phyloP scores from a whole-genome alignment of 371 early-diverging fungal species.

The Umbelopsis sp. region DNA sequence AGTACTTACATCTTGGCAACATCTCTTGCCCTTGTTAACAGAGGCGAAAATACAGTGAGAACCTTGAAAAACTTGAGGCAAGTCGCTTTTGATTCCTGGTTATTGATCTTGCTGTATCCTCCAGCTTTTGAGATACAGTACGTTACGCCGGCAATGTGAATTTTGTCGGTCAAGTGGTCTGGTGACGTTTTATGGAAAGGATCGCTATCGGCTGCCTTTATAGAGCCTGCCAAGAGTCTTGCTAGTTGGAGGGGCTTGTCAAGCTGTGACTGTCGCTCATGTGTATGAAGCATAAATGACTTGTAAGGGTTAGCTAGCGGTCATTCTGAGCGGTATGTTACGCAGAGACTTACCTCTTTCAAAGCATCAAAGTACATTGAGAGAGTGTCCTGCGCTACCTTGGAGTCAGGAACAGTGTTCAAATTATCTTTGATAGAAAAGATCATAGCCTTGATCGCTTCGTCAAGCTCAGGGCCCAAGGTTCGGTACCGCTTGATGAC shows the following conservation, averaged over 20 bases:
- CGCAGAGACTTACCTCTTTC: conserved; percentile 37
- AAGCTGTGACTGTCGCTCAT: conserved; percentile 29
- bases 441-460: conserved; percentile 52
- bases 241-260: conserved; percentile 43
- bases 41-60: conserved; percentile 34
- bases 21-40: conserved; percentile 43
- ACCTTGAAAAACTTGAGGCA: conserved; percentile 48
- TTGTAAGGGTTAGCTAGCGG: conserved; percentile 15
- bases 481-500: conserved; percentile 49
- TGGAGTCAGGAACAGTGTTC: conserved; percentile 26
- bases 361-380: conserved; percentile 44
- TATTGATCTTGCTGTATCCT: conserved; percentile 28
- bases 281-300: conserved; percentile 40
- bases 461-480: conserved; percentile 49
- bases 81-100: conserved; percentile 29
- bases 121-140: conserved; percentile 38
- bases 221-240: conserved; percentile 28
- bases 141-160: conserved; percentile 45
- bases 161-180: conserved; percentile 35
- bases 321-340: too few species aligned
- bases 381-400: conserved; percentile 35
- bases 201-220: conserved; percentile 31
- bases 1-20: conserved; percentile 47
- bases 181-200: conserved; percentile 27
- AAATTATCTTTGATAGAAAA: conserved; percentile 41